These are phyloP conservation scores for Henckelia pumila DNA, from an alignment of 257 asterid genomes.

Conservation along the genomic window DNA sequence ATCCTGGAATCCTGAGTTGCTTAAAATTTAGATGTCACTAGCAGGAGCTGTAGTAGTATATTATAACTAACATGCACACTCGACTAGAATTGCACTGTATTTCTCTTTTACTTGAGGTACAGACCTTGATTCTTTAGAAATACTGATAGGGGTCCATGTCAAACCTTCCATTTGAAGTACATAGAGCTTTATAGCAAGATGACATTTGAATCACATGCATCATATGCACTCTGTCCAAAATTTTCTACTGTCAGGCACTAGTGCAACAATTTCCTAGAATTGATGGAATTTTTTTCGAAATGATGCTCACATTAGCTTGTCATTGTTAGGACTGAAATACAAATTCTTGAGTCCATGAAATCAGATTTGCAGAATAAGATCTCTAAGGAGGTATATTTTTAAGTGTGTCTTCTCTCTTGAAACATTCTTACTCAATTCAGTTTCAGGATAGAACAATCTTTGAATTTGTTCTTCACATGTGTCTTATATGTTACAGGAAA, in stretches of 20 bases:
- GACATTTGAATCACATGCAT: neutral
- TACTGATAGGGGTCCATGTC: neutral
- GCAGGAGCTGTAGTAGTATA: neutral
- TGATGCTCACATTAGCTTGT: constrained; percentile 16
- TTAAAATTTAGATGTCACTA: constrained; percentile 8
- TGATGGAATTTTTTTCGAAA: constrained; percentile 20
- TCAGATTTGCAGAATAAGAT: constrained; percentile 55
- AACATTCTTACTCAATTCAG: neutral
- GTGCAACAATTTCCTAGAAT: constrained; percentile 13
- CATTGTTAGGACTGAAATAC: constrained; percentile 60
- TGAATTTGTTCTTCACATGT: constrained; percentile 12
- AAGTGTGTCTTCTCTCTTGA: constrained; percentile 16
- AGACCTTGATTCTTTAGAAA: neutral
- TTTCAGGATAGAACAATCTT: constrained; percentile 18
- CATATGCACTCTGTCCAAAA: neutral
- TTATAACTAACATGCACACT: neutral
- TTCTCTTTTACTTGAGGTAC: neutral
- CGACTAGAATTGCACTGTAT: neutral
- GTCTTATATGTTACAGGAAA: constrained; percentile 41
- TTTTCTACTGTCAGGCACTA: neutral
- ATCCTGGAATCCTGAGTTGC: neutral
- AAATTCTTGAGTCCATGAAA: constrained; percentile 59
- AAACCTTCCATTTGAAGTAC: neutral
- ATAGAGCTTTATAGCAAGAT: neutral
- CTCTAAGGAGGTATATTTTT: constrained; percentile 60